Base-by-base conservation (phyloP, 2,329 filamentous ascomycete species). In the Epichloe glyceriae region DNA sequence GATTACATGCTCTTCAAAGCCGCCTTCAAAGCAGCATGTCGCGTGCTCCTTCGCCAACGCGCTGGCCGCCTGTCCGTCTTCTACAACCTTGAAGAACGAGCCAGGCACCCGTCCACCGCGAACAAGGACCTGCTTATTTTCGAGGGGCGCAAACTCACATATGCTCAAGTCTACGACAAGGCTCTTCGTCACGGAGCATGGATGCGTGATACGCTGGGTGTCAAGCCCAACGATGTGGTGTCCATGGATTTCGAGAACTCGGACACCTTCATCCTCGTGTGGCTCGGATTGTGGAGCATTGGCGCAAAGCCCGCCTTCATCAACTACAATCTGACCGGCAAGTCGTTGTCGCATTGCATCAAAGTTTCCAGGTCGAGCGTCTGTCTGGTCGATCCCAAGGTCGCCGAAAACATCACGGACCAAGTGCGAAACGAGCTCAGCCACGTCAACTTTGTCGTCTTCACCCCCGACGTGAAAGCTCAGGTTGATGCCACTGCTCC, bases 301-400 rank as follows among this genome's bases (percentile, higher is more conserved):
- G 89, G 89, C 11, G 88, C 86, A 0, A 82, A 82, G 51, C 88
- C 88, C 0, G 88, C 88, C 0, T 88, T 93, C 58, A 85, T 95
- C 68, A 95, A 95, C 67, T 91, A 90, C 67, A 93, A 93, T 62
- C 70, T 95, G 46, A 75, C 77, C 0, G 83, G 82, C 12, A 79
- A 83, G 30, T 75, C 87, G 0, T 70, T 95, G 54, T 65, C 78
- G 3, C 88, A 95, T 66, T 91, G 86, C 57, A 72, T 94, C 43
- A 77, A 75, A 55, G 79, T 80, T 2, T 84, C 86, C 2, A 81
- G 76, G 0, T 73, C 86, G 0, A 76, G 75, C 10, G 61, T 94
- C 2, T 70, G 90, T 51, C 63, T 95, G 19, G 74, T 91, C 10
- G 88, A 93, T 56, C 72, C 75, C 0, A 67, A 73, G 15, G 69